Evolutionary conservation across 169 alveolate species (phyloP).

Genomic region (Theileria orientalis): DNA sequence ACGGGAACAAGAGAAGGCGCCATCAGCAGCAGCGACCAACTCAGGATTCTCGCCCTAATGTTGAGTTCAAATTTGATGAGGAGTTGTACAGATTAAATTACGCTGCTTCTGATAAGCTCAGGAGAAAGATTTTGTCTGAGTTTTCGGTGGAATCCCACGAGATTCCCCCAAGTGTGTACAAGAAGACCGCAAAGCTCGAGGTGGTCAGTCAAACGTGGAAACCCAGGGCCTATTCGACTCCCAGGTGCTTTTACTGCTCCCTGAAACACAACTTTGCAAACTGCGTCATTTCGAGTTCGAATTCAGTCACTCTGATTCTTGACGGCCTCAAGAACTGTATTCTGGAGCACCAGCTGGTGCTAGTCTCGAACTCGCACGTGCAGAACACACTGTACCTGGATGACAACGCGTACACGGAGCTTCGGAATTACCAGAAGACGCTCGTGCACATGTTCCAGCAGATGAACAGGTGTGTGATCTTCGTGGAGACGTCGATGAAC

Average conservation of each 20-base stretch:
- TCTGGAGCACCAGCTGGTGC: conserved; percentile 49
- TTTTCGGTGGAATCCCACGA: conserved; percentile 7
- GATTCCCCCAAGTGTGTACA: conserved; percentile 31
- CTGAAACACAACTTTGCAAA: background rate
- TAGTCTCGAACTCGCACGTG: conserved; percentile 46
- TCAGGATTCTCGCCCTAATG: background rate
- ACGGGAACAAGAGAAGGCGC: background rate
- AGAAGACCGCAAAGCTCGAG: conserved; percentile 10
- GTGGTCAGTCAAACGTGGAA: background rate
- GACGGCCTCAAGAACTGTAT: conserved; percentile 37
- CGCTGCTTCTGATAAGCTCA: conserved; percentile 20
- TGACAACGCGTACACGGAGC: conserved; percentile 47
- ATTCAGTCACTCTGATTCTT: conserved; percentile 12
- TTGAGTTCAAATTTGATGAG: conserved; percentile 21
- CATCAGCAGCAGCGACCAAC: background rate
- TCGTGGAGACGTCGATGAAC: conserved; percentile 37
- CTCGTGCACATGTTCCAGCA: conserved; percentile 57
- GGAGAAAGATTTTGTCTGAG: conserved; percentile 11
- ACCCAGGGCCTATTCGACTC: background rate
- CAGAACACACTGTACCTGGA: conserved; percentile 55
- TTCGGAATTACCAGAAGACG: conserved; percentile 66
- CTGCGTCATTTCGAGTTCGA: conserved; percentile 34
- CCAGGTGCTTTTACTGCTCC: conserved; percentile 7
- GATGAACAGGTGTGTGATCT: conserved; percentile 37
- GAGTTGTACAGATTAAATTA: conserved; percentile 35